Percentiles rank a stretch among this genome's conserved stretches.
These are phyloP conservation scores for Carex sylvatica DNA, from an alignment of 202 grass and related monocot species.

Conservation along the genomic window DNA sequence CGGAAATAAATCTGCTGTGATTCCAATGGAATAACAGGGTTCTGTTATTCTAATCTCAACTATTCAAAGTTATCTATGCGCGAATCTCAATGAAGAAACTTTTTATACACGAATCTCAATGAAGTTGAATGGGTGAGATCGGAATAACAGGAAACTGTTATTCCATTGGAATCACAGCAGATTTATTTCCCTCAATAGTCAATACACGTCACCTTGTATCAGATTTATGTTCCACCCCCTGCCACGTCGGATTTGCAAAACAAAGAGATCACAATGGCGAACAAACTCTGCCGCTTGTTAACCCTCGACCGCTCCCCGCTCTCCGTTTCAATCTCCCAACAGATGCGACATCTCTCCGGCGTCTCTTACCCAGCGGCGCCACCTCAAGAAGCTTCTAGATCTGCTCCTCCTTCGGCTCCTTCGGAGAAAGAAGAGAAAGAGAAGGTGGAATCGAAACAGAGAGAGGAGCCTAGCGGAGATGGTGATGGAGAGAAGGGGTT, in stretches of 20 bases:
- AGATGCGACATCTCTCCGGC: constrained; percentile 10
- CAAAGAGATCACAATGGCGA: constrained; percentile 18
- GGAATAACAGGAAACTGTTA: no score
- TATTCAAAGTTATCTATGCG: no score
- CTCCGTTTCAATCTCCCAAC: neutral
- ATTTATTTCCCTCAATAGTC: no score
- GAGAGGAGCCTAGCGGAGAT: neutral
- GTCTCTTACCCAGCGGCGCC: neutral
- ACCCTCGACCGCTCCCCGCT: neutral
- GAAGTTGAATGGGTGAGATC: no score
- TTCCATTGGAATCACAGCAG: no score
- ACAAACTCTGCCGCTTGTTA: constrained; percentile 32
- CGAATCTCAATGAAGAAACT: no score
- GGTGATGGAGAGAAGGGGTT: constrained; percentile 3
- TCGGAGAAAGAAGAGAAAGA: constrained; percentile 18
- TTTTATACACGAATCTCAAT: no score
- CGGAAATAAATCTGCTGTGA: no score
- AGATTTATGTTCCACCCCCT: neutral
- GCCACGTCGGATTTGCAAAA: neutral
- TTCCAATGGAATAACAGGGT: no score
- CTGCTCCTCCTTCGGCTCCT: neutral
- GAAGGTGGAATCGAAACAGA: neutral
- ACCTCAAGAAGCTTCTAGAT: constrained; percentile 19
- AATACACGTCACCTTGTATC: neutral
- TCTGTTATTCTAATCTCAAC: no score